Percentiles rank a stretch among this genome's conserved stretches.
These are phyloP conservation scores for Tilletiopsis washingtonensis DNA, from an alignment of 1,284 basidiomycete genomes.

Conservation along the genomic window DNA sequence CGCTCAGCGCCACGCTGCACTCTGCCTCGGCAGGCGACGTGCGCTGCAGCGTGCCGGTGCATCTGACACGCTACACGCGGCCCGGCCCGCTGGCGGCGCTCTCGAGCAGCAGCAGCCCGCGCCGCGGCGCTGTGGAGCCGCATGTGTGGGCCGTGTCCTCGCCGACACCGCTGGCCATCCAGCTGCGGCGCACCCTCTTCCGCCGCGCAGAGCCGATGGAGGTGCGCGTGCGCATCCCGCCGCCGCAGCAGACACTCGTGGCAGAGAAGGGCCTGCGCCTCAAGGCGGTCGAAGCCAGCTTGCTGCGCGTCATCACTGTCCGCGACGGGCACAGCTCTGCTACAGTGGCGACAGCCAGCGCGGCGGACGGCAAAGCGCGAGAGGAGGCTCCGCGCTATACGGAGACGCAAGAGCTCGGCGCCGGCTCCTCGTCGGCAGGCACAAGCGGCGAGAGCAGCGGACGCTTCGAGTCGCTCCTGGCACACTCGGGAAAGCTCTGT, in stretches of 20 bases:
- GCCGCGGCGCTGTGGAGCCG: constrained; percentile 11
- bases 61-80: constrained; percentile 34
- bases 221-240: constrained; percentile 36
- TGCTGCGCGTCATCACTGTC: constrained; percentile 34
- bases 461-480: constrained; percentile 24
- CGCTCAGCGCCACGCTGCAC: constrained; percentile 27
- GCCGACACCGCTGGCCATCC: constrained; percentile 25
- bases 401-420: no score
- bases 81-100: constrained; percentile 13
- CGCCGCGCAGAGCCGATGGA: constrained; percentile 41
- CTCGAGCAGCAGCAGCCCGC: neutral
- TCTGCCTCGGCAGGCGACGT: constrained; percentile 9
- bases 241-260: constrained; percentile 20
- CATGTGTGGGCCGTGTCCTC: constrained; percentile 23
- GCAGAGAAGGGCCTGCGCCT: constrained; percentile 32
- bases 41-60: constrained; percentile 21
- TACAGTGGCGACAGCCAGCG: no score
- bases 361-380: no score
- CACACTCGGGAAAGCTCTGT: constrained; percentile 40
- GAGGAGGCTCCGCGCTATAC: no score
- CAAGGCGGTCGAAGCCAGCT: constrained; percentile 34
- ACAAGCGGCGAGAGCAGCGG: neutral
- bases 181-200: constrained; percentile 37
- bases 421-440: no score
- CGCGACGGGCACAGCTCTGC: no score